These are phyloP conservation scores for Penicillium oxalicum DNA, from an alignment of 2,329 filamentous ascomycete species.

Conservation along the genomic window DNA sequence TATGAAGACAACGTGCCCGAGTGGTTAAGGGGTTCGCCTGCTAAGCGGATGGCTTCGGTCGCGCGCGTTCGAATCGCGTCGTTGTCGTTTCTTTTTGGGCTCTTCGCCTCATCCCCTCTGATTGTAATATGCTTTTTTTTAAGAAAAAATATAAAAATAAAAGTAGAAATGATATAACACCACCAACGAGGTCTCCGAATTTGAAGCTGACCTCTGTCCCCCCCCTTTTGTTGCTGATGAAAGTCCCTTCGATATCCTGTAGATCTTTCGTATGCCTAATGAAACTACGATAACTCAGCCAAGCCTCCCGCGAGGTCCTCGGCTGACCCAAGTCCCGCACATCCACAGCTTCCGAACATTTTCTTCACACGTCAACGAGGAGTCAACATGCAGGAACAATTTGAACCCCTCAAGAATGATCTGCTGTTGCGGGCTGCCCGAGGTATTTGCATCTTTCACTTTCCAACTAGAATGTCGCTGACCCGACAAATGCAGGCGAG, in stretches of 20 bases:
- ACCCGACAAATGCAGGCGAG: conserved; percentile 56
- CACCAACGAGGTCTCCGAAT: no score
- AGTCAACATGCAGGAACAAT: conserved; percentile 59
- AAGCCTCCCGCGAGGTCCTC: conserved; percentile 8
- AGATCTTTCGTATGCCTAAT: no score
- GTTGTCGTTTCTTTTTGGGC: background rate
- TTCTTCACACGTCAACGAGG: conserved; percentile 11
- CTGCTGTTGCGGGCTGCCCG: conserved; percentile 81
- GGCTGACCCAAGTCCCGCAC: conserved; percentile 15
- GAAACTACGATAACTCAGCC: background rate
- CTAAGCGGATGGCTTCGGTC: conserved; percentile 3
- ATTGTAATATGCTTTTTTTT: no score
- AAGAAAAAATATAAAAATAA: no score
- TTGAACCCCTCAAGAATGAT: conserved; percentile 86
- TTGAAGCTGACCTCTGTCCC: no score
- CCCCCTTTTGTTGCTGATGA: no score
- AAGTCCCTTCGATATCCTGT: no score
- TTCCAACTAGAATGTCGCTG: conserved; percentile 1
- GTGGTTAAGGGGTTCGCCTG: conserved; percentile 3
- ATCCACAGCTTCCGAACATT: conserved; percentile 22
- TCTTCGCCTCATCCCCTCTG: background rate
- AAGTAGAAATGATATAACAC: no score
- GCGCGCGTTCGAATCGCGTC: conserved; percentile 3
- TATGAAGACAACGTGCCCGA: conserved; percentile 1
- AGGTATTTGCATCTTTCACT: conserved; percentile 50